Conservation (phyloP, 164 flowering plant genomes). For the Litsea cubeba region DNA sequence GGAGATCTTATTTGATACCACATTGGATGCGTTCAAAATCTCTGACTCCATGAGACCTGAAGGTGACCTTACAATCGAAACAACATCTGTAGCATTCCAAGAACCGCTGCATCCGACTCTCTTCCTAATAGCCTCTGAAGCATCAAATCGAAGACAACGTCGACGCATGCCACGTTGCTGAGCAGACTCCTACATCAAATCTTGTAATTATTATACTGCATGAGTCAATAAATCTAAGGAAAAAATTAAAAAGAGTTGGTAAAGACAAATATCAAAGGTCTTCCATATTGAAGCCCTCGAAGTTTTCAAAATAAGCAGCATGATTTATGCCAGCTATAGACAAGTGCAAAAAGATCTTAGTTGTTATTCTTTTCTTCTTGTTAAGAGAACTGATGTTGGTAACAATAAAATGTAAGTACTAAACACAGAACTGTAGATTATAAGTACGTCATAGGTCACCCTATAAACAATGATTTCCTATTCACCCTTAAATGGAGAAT, state of each 20-base stretch:
- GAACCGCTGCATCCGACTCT: not conserved
- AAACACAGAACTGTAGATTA: no score
- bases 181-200: slow-evolving; percentile 24
- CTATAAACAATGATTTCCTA: no score
- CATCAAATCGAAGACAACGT: slow-evolving; percentile 47
- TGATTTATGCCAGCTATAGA: no score
- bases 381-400: no score
- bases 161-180: slow-evolving; percentile 31
- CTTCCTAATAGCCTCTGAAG: slow-evolving; percentile 21
- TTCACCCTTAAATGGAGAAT: no score
- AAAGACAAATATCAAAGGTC: not conserved
- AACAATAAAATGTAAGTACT: no score
- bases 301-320: not conserved
- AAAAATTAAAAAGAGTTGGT: not conserved
- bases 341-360: no score
- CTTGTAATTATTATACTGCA: slow-evolving; percentile 14
- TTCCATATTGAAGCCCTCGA: not conserved
- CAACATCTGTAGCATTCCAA: slow-evolving; percentile 5
- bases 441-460: no score
- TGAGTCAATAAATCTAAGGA: not conserved
- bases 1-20: slow-evolving; percentile 17
- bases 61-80: slow-evolving; percentile 12
- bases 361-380: no score
- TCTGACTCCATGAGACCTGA: slow-evolving; percentile 1
- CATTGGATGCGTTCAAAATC: slow-evolving; percentile 3